A percentile compares a stretch with the other conserved stretches of the same genome.
Conservation (phyloP, 768 basidiomycete species). For the Mycena alexandri region DNA sequence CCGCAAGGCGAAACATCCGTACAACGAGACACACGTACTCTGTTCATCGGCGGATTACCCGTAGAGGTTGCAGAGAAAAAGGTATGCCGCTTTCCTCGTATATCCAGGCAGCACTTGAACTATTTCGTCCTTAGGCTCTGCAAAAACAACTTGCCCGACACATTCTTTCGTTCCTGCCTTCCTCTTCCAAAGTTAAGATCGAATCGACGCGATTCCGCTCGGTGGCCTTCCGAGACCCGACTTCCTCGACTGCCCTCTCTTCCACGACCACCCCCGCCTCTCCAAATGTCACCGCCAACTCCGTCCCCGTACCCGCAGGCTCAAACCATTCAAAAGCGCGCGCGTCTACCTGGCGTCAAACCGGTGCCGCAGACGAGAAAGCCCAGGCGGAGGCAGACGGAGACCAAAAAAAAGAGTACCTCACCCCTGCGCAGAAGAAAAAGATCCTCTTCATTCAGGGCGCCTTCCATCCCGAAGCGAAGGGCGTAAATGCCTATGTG, state of each 20-base stretch:
- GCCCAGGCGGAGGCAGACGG: slow-evolving; percentile 60
- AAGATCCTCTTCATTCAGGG: slow-evolving; percentile 94
- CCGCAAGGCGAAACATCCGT: slow-evolving; percentile 80
- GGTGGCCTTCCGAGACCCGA: slow-evolving; percentile 89
- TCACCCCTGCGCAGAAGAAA: slow-evolving; percentile 90
- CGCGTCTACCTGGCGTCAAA: slow-evolving; percentile 67
- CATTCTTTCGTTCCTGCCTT: slow-evolving; percentile 76
- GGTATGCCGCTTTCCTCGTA: slow-evolving; percentile 57
- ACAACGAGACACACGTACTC: slow-evolving; percentile 82
- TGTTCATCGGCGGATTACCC: slow-evolving; percentile 93
- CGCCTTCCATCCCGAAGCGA: slow-evolving; percentile 85
- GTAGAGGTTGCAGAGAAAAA: slow-evolving; percentile 81
- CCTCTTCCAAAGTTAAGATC: slow-evolving; percentile 70
- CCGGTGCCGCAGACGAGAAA: slow-evolving; percentile 47
- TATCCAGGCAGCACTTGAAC: too few species aligned
- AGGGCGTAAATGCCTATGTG: slow-evolving; percentile 87
- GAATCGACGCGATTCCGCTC: slow-evolving; percentile 96
- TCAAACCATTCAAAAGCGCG: slow-evolving; percentile 66
- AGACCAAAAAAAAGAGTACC: slow-evolving; percentile 67
- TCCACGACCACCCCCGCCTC: slow-evolving; percentile 52
- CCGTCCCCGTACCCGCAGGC: slow-evolving; percentile 16
- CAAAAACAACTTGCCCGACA: slow-evolving; percentile 84
- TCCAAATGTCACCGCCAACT: slow-evolving; percentile 47
- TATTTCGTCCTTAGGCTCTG: slow-evolving; percentile 62
- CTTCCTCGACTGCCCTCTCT: slow-evolving; percentile 64